Evolutionary conservation across 2,329 filamentous ascomycete genomes (phyloP), one percentile per base, ranked within the genome.

Genomic region (Colletotrichum gloeosporioides): DNA sequence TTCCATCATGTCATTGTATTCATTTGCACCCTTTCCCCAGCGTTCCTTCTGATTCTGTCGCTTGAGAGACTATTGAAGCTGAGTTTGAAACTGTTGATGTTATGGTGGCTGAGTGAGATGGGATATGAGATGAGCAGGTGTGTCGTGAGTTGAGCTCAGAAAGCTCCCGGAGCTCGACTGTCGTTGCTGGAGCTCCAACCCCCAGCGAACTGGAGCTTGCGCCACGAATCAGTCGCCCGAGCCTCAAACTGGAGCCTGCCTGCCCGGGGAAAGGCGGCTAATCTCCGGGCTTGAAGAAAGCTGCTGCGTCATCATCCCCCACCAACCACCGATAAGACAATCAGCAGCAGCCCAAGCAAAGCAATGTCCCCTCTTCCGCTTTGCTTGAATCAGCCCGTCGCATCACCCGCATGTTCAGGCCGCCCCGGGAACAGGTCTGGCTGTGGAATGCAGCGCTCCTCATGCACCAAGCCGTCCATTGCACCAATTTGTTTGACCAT

Each of bases 1-100:
- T 81, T 92, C 91, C 91, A 92, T 92, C 66, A 78, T 85, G 74
- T 79, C 73, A 79, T 83, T 79, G 83, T 82, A 49, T 78, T 85
- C 80, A 73, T 75, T 61, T 53, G 66, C 49, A 22, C 29, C 9
- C 25, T 4, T 71, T 18, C 25, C 25, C 39, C 18, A 49, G 18
- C 7, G 0, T n/a, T n/a, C 12, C 39, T 3, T 49, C 18, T 49
- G 39, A 10, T 49, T 4, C 18, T n/a, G 5, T 49, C 1, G 0
- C 18, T 0, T n/a, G 39, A 12, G 39, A 12, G 18, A 5, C 39
- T n/a, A 0, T 7, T n/a, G 9, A n/a, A 49, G 18, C 18, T 49
- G 39, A 6, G 9, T n/a, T 49, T 49, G 39, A 18, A n/a, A n/a
- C 39, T 7, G 39, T 49, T 9, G 18, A 49, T 49, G 18, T 49